A percentile compares a stretch with the other conserved stretches of the same genome.
Evolutionary conservation across 306 rosid species (phyloP).

Genomic region (Lotus japonicus): DNA sequence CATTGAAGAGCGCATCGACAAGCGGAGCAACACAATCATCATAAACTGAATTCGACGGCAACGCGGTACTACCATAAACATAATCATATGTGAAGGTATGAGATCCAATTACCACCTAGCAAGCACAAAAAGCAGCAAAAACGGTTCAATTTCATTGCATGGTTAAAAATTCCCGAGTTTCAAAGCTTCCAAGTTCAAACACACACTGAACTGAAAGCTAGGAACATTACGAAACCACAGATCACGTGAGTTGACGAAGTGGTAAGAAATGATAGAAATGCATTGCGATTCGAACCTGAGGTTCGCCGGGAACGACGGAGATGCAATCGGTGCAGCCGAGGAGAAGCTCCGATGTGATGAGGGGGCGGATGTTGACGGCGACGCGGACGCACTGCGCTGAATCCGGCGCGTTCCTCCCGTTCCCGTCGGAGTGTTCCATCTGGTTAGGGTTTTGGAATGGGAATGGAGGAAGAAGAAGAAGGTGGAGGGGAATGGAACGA

Average conservation of each 20-base stretch:
- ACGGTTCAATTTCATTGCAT: not conserved
- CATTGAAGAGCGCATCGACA: conserved; percentile 76
- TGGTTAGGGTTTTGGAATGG: not conserved
- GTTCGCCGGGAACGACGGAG: conserved; percentile 73
- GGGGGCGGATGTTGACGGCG: conserved; percentile 79
- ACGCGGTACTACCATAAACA: conserved; percentile 58
- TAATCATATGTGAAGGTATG: conserved; percentile 80
- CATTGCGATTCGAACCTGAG: conserved; percentile 45
- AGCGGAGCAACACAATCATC: conserved; percentile 84
- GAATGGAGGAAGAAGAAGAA: not conserved
- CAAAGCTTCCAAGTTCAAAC: not conserved
- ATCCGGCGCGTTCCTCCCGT: conserved; percentile 29
- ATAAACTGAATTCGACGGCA: conserved; percentile 42
- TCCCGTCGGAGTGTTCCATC: conserved; percentile 61
- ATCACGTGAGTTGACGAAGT: not conserved
- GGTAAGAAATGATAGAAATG: not conserved
- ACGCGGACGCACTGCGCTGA: conserved; percentile 70
- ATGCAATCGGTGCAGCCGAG: conserved; percentile 89
- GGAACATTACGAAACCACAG: not conserved
- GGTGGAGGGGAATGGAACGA: not conserved
- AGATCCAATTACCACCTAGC: conserved; percentile 82
- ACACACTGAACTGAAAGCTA: not conserved
- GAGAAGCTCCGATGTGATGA: conserved; percentile 79
- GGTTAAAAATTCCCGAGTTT: not conserved
- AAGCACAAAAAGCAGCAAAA: not conserved